These are phyloP conservation scores for Colletotrichum ledebouriae DNA, from an alignment of 2,329 filamentous ascomycete species.

Conservation along the genomic window DNA sequence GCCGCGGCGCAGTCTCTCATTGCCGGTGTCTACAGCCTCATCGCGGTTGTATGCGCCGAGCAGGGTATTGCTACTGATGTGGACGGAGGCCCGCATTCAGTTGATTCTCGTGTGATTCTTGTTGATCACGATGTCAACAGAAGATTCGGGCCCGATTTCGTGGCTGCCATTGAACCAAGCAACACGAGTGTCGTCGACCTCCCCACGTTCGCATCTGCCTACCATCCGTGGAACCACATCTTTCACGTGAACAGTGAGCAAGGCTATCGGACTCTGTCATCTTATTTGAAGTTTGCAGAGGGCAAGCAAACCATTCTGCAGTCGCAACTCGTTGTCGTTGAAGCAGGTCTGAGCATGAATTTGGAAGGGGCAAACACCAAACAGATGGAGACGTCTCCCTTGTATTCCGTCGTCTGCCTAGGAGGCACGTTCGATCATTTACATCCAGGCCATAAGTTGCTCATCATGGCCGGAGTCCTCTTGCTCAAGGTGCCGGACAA, in stretches of 20 bases:
- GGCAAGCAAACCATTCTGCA: conserved; percentile 61
- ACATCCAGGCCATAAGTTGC: conserved; percentile 94
- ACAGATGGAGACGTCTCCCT: conserved; percentile 15
- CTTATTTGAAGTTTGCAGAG: conserved; percentile 63
- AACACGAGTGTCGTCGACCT: conserved; percentile 64
- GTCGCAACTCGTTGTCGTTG: conserved; percentile 64
- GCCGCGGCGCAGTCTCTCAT: conserved; percentile 78
- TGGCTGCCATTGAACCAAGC: conserved; percentile 57
- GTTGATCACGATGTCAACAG: conserved; percentile 69
- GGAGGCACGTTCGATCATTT: conserved; percentile 98
- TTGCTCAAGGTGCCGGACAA: conserved; percentile 69
- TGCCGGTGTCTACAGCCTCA: conserved; percentile 81
- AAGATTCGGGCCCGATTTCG: conserved; percentile 50
- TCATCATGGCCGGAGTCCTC: conserved; percentile 88
- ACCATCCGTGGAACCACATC: conserved; percentile 73
- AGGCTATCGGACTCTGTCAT: conserved; percentile 69
- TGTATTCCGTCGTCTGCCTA: conserved; percentile 71
- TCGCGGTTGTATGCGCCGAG: conserved; percentile 78
- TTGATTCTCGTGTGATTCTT: conserved; percentile 82
- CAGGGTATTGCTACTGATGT: conserved; percentile 71
- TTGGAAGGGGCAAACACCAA: conserved; percentile 41
- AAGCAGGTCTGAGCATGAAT: conserved; percentile 65
- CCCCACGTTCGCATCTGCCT: conserved; percentile 63
- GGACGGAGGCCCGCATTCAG: conserved; percentile 68
- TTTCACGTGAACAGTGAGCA: conserved; percentile 76